Conservation (phyloP, 257 asterid species). For the Solanum arcanum region DNA sequence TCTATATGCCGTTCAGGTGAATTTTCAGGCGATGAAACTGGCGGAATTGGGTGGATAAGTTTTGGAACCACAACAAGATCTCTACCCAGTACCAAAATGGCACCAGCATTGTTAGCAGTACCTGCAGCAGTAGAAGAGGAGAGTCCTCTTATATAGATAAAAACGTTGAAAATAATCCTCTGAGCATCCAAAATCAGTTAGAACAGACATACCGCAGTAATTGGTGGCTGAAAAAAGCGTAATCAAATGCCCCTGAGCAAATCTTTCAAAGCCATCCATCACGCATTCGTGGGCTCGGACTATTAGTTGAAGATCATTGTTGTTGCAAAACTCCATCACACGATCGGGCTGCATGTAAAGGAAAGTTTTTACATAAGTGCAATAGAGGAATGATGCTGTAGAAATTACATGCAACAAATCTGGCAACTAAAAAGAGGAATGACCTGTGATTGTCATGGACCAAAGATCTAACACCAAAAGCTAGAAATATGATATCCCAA, state of each 20-base stretch:
- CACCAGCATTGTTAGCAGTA: constrained; percentile 98
- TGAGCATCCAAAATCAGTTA: background rate
- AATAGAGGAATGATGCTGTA: background rate
- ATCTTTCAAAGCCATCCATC: constrained; percentile 99
- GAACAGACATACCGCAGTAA: constrained; percentile 79
- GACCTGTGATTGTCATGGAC: background rate
- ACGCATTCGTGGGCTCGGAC: constrained; percentile 98
- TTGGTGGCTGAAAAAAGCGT: constrained; percentile 97
- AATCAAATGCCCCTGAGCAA: constrained; percentile 96
- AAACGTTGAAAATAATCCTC: background rate
- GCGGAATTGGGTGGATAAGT: constrained; percentile 89
- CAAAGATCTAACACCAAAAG: background rate
- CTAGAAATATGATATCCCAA: background rate
- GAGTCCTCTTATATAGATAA: background rate
- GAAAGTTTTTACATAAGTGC: background rate
- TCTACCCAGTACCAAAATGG: constrained; percentile 94
- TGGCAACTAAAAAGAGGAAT: background rate
- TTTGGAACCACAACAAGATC: constrained; percentile 98
- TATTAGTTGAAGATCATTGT: constrained; percentile 92
- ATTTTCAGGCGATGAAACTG: constrained; percentile 85
- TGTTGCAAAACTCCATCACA: constrained; percentile 94
- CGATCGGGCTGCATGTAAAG: constrained; percentile 78
- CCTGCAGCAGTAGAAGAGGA: constrained; percentile 24
- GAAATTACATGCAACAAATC: background rate
- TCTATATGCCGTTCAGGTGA: constrained; percentile 79